These are phyloP conservation scores for Coemansia sp. DNA, from an alignment of 192 early-diverging fungal species.

Conservation along the genomic window DNA sequence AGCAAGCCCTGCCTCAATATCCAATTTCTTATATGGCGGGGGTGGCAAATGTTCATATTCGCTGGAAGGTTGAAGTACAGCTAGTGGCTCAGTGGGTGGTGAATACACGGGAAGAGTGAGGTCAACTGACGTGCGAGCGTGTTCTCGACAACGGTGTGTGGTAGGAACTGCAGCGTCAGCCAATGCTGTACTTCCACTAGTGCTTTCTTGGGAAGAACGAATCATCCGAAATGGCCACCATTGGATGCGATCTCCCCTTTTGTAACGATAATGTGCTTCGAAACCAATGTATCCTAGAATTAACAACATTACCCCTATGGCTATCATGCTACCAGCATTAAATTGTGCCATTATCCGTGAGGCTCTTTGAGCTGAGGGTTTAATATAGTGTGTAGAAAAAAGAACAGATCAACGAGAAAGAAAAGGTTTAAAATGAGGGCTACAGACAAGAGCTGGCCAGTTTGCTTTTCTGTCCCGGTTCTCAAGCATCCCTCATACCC, in stretches of 20 bases:
- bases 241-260: neutral
- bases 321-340: too few species aligned
- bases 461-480: neutral
- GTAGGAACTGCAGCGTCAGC: neutral
- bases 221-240: neutral
- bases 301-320: neutral
- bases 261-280: neutral
- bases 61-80: neutral
- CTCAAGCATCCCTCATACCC: neutral
- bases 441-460: neutral
- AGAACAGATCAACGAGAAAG: neutral
- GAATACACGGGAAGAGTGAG: slow-evolving; percentile 10
- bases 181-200: neutral
- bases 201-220: neutral
- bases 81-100: slow-evolving; percentile 1
- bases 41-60: slow-evolving; percentile 2
- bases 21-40: slow-evolving; percentile 4
- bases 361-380: neutral
- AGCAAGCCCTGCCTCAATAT: neutral
- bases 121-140: neutral
- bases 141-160: neutral
- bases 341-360: too few species aligned
- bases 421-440: neutral
- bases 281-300: neutral
- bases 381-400: neutral